Percentiles rank a stretch among this genome's conserved stretches.
Conservation (phyloP, 768 basidiomycete genomes). For the Tulasnella sp. region DNA sequence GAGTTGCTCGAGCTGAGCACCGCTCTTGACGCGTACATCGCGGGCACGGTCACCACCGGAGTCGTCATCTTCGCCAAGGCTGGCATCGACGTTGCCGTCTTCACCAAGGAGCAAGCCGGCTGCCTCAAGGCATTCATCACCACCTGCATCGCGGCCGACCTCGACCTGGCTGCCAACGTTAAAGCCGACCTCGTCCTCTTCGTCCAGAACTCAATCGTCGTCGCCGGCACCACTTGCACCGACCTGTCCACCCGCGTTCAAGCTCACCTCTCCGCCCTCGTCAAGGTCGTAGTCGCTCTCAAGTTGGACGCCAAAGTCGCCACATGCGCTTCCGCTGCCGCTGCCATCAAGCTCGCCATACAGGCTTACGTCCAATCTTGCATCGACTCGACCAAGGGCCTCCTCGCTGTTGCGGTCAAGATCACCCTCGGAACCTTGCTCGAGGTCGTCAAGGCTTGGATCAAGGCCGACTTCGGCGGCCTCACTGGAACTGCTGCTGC, state of each 20-base stretch:
- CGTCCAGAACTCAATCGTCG: neutral
- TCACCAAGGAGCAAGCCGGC: neutral
- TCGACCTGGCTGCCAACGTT: neutral
- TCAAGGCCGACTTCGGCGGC: neutral
- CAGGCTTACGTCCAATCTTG: neutral
- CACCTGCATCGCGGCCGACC: neutral
- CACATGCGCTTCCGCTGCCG: neutral
- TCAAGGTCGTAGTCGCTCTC: conserved; percentile 11
- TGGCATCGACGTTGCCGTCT: neutral
- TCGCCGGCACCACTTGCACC: neutral
- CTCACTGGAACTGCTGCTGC: neutral
- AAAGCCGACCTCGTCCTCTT: neutral
- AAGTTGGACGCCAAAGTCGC: conserved; percentile 4
- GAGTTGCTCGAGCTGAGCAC: neutral
- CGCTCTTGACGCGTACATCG: neutral
- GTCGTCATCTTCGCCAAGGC: neutral
- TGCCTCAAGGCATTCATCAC: neutral
- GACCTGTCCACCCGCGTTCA: conserved; percentile 3
- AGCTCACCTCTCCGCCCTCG: neutral
- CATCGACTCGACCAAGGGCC: conserved; percentile 7
- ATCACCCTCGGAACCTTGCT: neutral
- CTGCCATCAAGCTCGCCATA: neutral
- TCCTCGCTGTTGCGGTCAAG: neutral
- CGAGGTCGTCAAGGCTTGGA: neutral
- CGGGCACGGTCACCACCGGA: neutral